Conservation (phyloP, 169 alveolate genomes). For the Cyclospora cayetanensis region DNA sequence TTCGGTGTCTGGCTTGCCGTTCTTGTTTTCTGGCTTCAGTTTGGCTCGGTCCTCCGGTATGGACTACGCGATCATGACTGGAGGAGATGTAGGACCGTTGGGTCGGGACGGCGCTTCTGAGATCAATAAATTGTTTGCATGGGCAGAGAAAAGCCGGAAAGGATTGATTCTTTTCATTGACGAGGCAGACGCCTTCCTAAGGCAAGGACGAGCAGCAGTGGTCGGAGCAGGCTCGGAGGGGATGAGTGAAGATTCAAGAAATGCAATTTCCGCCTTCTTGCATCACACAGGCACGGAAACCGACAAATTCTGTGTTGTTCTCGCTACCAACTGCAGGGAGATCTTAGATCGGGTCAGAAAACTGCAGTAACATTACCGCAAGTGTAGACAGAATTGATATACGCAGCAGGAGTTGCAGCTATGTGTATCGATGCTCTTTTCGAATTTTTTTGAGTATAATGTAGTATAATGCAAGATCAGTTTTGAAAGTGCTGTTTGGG, state of each 20-base stretch:
- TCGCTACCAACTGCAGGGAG: slow-evolving; percentile 97
- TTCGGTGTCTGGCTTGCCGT: background rate
- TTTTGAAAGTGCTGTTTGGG: too few species aligned
- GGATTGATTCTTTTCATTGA: slow-evolving; percentile 96
- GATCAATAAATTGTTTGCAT: slow-evolving; percentile 94
- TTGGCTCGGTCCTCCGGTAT: slow-evolving; percentile 90
- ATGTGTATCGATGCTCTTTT: background rate
- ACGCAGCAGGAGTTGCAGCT: background rate
- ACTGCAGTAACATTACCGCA: too few species aligned
- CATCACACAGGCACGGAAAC: slow-evolving; percentile 97
- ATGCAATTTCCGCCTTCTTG: slow-evolving; percentile 92
- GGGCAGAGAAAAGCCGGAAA: slow-evolving; percentile 94
- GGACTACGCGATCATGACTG: slow-evolving; percentile 95
- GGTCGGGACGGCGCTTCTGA: slow-evolving; percentile 95
- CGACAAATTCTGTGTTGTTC: slow-evolving; percentile 90
- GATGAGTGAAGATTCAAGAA: slow-evolving; percentile 93
- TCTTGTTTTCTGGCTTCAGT: background rate
- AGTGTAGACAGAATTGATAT: background rate
- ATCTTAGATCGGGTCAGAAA: slow-evolving; percentile 88
- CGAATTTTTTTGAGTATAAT: too few species aligned
- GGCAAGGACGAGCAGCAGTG: slow-evolving; percentile 77
- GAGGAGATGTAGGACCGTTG: slow-evolving; percentile 98
- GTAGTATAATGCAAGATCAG: too few species aligned
- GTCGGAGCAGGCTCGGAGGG: slow-evolving; percentile 70
- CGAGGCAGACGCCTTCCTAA: slow-evolving; percentile 98